Base-by-base conservation (phyloP, 73 alveolate species). In the Stentor coeruleus region DNA sequence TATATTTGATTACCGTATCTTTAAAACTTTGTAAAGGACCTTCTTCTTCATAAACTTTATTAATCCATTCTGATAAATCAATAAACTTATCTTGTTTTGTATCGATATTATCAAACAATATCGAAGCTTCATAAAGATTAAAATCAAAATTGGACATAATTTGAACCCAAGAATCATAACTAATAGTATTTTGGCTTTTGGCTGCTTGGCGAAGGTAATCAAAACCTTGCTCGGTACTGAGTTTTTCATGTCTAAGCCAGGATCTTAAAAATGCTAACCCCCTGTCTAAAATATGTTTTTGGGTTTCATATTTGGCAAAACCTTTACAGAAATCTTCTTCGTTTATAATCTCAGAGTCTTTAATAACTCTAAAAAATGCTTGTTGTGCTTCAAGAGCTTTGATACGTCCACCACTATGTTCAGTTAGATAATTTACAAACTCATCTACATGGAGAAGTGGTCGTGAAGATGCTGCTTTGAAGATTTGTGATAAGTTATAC, bases 171-270 rank as follows among this genome's bases (percentile, higher is more conserved):
- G n/a, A 26, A 1, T 66, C 79, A 66, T 28, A 66, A 33, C 33
- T 66, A 20, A 66, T 14, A 2, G 39, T 33, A 28, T 20, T 66
- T 11, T 26, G 11, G 11, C 40, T 31, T 66, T 40, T 26, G 15
- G 79, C 33, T 20, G 14, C 15, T 31, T 31, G n/a, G 20, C n/a
- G 39, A 20, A 66, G 37, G 15, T 66, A 33, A 37, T 66, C 79
- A 2, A 66, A 66, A 11, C 79, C 79, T 2, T 66, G 79, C 79
- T 66, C 79, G 33, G 79, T 66, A 0, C 40, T 66, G 79, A 66
- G 79, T 66, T 66, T 66, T 1, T 33, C 79, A 1, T 66, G 49
- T 66, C 79, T 20, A 37, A 66, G 79, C 41, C 79, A 66, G 33
- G n/a, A 20, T 33, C 37, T 66, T 33, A 66, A 33, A 66, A 66